phyloP scores from a whole-genome alignment of 176 grass and related monocot genomes.

The Phyllostachys edulis region DNA sequence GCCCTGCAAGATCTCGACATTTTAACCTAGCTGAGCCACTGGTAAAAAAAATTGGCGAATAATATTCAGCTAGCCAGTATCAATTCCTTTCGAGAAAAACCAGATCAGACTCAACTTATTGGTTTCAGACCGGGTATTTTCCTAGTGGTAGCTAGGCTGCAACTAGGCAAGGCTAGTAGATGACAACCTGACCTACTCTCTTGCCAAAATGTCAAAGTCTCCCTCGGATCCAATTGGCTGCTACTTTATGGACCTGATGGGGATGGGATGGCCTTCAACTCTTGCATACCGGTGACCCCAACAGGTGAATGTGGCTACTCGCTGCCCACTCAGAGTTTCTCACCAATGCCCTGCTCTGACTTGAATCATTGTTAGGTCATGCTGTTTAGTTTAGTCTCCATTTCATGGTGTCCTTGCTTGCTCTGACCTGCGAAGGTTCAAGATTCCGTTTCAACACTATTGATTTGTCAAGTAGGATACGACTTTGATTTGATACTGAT shows the following conservation, averaged over 20 bases:
- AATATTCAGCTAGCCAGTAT: background rate
- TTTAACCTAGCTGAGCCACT: no score
- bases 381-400: background rate
- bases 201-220: constrained; percentile 33
- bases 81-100: background rate
- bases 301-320: constrained; percentile 37
- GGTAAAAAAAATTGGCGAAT: no score
- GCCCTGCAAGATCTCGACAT: no score
- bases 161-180: background rate
- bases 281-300: constrained; percentile 35
- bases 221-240: constrained; percentile 17
- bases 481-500: constrained; percentile 28
- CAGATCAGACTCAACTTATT: constrained; percentile 9
- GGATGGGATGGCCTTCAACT: constrained; percentile 28
- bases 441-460: constrained; percentile 29
- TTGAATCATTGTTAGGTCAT: constrained; percentile 14
- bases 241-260: constrained; percentile 8
- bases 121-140: background rate
- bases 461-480: constrained; percentile 5
- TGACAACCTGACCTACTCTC: constrained; percentile 13
- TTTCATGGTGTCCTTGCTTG: background rate
- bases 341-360: constrained; percentile 16
- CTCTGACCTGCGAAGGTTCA: constrained; percentile 42
- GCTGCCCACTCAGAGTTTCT: background rate
- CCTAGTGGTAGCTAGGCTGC: background rate